Evolutionary conservation across 129 eudicot species (phyloP).

Genomic region (Chrysanthemum lavandulifolium): DNA sequence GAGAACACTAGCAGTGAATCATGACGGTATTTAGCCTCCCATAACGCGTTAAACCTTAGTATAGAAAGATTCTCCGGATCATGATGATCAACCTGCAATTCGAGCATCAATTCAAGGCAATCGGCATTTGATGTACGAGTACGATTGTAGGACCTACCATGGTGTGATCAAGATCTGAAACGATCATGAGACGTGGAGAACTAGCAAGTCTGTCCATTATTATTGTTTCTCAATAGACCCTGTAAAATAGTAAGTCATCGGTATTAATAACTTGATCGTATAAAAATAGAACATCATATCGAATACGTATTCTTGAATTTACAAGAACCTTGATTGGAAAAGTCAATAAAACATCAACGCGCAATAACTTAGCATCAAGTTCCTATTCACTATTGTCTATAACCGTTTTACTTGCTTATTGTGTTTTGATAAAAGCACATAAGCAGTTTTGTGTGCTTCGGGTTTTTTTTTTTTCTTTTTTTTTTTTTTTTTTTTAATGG

Average conservation of each 20-base stretch:
- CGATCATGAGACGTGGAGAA: conserved; percentile 85
- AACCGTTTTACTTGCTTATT: too few species aligned
- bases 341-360: not conserved
- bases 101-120: too few species aligned
- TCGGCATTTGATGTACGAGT: too few species aligned
- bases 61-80: conserved; percentile 76
- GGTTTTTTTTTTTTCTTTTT: too few species aligned
- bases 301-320: too few species aligned
- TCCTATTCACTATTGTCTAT: too few species aligned
- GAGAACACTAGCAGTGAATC: conserved; percentile 89
- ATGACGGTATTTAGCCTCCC: conserved; percentile 81
- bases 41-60: conserved; percentile 79
- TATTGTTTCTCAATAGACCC: conserved; percentile 26
- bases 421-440: too few species aligned
- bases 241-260: conserved; percentile 25
- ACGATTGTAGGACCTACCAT: conserved; percentile 49
- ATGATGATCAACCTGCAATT: conserved; percentile 83
- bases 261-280: not conserved
- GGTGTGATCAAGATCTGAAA: conserved; percentile 97
- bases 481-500: too few species aligned
- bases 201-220: conserved; percentile 62
- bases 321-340: not conserved
- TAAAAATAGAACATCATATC: too few species aligned
- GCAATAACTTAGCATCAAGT: too few species aligned
- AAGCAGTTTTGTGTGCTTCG: too few species aligned